A percentile compares a stretch with the other conserved stretches of the same genome.
phyloP scores from a whole-genome alignment of 768 basidiomycete species.

The Kwoniella shandongensis region DNA sequence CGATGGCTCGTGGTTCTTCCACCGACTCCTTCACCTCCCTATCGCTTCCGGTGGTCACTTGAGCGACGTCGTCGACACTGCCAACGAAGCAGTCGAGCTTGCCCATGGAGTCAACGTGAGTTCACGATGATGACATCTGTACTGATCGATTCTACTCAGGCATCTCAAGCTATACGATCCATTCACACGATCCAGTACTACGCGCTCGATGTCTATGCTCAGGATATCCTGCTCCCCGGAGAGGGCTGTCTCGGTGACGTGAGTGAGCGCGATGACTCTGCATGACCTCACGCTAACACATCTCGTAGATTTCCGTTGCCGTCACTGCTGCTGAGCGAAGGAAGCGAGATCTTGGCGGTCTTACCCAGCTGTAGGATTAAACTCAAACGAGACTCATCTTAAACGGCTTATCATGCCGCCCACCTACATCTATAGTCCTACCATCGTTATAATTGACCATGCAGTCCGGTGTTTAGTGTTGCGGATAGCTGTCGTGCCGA shows the following conservation, averaged over 20 bases:
- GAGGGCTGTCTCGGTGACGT: constrained; percentile 28
- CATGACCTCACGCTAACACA: not conserved
- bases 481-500: too few relatives aligned
- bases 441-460: too few relatives aligned
- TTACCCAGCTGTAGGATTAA: too few relatives aligned
- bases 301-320: constrained; percentile 1
- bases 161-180: constrained; percentile 13
- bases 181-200: constrained; percentile 34
- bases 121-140: not conserved
- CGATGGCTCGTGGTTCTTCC: constrained; percentile 28
- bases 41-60: constrained; percentile 17
- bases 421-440: too few relatives aligned
- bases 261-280: not conserved
- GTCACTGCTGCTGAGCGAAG: not conserved
- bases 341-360: too few relatives aligned
- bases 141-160: not conserved
- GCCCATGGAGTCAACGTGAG: constrained; percentile 27
- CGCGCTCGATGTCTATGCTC: constrained; percentile 30
- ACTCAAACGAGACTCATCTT: too few relatives aligned
- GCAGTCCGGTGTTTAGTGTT: too few relatives aligned
- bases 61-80: constrained; percentile 26
- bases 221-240: constrained; percentile 26
- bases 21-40: constrained; percentile 27
- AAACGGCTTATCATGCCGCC: too few relatives aligned
- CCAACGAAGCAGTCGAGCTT: constrained; percentile 24